These are phyloP conservation scores for Manihot esculenta DNA, from an alignment of 441 rosid species.

Conservation along the genomic window DNA sequence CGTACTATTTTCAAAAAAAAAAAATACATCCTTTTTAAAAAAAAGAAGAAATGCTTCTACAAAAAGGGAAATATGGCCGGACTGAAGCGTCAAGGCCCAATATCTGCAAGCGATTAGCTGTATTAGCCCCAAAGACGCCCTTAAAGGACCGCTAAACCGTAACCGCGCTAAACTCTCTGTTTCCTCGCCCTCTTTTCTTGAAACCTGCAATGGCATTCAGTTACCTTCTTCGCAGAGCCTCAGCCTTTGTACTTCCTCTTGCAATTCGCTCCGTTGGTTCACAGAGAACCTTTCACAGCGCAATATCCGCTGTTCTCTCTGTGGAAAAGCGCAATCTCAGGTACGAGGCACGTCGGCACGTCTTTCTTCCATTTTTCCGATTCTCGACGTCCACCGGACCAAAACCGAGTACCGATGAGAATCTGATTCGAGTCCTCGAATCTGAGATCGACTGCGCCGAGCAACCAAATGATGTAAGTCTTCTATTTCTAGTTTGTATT, in stretches of 20 bases:
- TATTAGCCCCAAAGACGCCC: too few species aligned
- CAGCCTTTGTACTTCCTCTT: slow-evolving; percentile 37
- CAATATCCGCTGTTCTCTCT: slow-evolving; percentile 27
- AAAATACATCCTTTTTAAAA: too few species aligned
- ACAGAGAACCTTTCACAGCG: slow-evolving; percentile 32
- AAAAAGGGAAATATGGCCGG: too few species aligned
- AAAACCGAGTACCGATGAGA: slow-evolving; percentile 38
- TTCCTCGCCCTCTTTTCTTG: background rate
- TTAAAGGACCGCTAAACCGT: slow-evolving; percentile 30
- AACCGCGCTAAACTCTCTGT: slow-evolving; percentile 2
- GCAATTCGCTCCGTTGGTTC: slow-evolving; percentile 44
- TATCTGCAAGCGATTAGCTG: too few species aligned
- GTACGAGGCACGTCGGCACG: slow-evolving; percentile 22
- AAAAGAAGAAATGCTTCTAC: too few species aligned
- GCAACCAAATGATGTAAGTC: slow-evolving; percentile 29
- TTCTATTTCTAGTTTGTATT: background rate
- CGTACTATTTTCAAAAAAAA: too few species aligned
- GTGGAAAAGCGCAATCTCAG: slow-evolving; percentile 26
- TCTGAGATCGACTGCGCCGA: slow-evolving; percentile 61
- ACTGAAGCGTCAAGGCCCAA: too few species aligned
- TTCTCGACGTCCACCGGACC: slow-evolving; percentile 34
- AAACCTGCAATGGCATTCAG: slow-evolving; percentile 41
- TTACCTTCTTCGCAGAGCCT: slow-evolving; percentile 51
- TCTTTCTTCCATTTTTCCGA: slow-evolving; percentile 30
- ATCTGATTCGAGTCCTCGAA: slow-evolving; percentile 42